phyloP scores from a whole-genome alignment of 805 yeast species.

The Debaryomyces castellii region DNA sequence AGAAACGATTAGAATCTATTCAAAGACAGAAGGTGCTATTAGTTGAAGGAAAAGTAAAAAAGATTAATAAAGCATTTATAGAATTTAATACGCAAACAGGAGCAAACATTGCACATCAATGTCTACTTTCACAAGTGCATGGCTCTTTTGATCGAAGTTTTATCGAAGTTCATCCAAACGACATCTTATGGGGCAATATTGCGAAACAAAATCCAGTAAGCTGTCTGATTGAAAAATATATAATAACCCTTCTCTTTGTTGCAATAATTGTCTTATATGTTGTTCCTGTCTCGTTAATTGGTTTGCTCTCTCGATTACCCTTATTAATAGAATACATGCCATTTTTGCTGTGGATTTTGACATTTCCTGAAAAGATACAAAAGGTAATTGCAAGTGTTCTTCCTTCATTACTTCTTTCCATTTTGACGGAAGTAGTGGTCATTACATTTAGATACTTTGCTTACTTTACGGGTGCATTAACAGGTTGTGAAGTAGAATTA shows the following conservation, averaged over 20 bases:
- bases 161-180: constrained; percentile 61
- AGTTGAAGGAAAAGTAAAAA: constrained; percentile 18
- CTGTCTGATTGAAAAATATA: constrained; percentile 34
- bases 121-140: constrained; percentile 44
- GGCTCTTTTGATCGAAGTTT: constrained; percentile 44
- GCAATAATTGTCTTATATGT: constrained; percentile 63
- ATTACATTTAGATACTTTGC: constrained; percentile 55
- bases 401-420: constrained; percentile 65
- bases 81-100: constrained; percentile 57
- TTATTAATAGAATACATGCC: constrained; percentile 63
- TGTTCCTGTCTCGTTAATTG: constrained; percentile 79
- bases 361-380: constrained; percentile 52
- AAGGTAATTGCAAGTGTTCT: constrained; percentile 59
- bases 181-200: constrained; percentile 71
- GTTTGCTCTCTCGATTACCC: constrained; percentile 73
- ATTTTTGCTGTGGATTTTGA: constrained; percentile 52
- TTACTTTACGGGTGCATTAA: constrained; percentile 54
- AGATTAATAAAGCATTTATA: constrained; percentile 53
- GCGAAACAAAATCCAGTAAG: constrained; percentile 34
- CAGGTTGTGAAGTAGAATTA: constrained; percentile 63
- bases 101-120: constrained; percentile 65
- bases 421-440: constrained; percentile 64
- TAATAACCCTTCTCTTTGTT: constrained; percentile 48
- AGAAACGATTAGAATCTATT: constrained; percentile 11
- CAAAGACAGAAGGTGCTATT: constrained; percentile 17